These are phyloP conservation scores for Saccharomycopsis capsularis DNA, from an alignment of 805 yeast genomes.

Conservation along the genomic window DNA sequence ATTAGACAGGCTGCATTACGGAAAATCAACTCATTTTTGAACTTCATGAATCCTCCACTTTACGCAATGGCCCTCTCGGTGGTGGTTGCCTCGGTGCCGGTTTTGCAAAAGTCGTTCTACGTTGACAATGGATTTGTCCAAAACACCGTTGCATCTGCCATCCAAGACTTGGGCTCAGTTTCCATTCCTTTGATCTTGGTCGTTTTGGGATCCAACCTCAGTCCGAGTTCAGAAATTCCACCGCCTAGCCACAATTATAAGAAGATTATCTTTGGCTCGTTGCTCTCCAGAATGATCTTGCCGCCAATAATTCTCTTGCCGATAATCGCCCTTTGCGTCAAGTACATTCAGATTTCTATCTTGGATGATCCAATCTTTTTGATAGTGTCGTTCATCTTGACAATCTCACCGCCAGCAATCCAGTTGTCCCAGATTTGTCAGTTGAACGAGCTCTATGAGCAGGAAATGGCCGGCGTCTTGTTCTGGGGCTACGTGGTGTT, in stretches of 20 bases:
- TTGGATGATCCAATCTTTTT: constrained; percentile 77
- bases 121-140: constrained; percentile 53
- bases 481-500: constrained; percentile 78
- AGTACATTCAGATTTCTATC: constrained; percentile 56
- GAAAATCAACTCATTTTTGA: constrained; percentile 27
- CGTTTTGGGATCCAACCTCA: constrained; percentile 71
- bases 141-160: constrained; percentile 57
- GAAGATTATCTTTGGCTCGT: constrained; percentile 60
- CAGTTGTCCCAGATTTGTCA: constrained; percentile 78
- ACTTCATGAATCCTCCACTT: constrained; percentile 74
- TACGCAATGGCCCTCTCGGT: constrained; percentile 69
- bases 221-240: constrained; percentile 61
- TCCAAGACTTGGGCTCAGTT: constrained; percentile 61
- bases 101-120: constrained; percentile 50
- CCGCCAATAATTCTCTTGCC: constrained; percentile 68
- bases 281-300: constrained; percentile 69
- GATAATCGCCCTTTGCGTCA: constrained; percentile 55
- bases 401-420: constrained; percentile 78
- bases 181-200: constrained; percentile 72
- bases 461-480: constrained; percentile 75
- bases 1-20: neutral
- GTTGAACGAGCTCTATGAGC: constrained; percentile 65
- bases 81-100: constrained; percentile 60
- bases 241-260: constrained; percentile 51
- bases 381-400: constrained; percentile 66